These are phyloP conservation scores for Penicillium sp. DNA, from an alignment of 2,329 filamentous ascomycete genomes.

Conservation along the genomic window DNA sequence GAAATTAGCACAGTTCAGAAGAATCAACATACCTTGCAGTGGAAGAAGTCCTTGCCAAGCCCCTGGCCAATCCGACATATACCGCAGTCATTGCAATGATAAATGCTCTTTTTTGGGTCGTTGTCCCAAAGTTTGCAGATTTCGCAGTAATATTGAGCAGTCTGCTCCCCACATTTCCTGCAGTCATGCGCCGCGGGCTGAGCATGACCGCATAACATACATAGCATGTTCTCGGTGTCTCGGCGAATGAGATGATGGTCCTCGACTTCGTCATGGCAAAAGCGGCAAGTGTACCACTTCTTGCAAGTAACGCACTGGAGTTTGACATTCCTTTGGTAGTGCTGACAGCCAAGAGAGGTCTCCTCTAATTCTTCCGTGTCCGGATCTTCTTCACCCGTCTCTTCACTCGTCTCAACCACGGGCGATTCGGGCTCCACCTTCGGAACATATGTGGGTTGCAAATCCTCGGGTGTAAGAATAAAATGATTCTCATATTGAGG, in stretches of 20 bases:
- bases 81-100: constrained; percentile 93
- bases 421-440: constrained; percentile 29
- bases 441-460: constrained; percentile 64
- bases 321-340: constrained; percentile 95
- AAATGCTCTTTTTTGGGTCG: constrained; percentile 82
- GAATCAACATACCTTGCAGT: constrained; percentile 72
- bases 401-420: constrained; percentile 25
- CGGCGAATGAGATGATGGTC: constrained; percentile 73
- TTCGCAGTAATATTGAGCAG: constrained; percentile 86
- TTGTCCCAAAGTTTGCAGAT: constrained; percentile 98
- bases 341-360: constrained; percentile 69
- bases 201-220: constrained; percentile 86
- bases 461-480: constrained; percentile 51
- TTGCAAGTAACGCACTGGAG: constrained; percentile 86
- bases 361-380: constrained; percentile 48
- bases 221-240: constrained; percentile 91
- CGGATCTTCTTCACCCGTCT: constrained; percentile 38
- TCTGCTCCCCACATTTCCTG: constrained; percentile 66
- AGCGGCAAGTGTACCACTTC: constrained; percentile 89
- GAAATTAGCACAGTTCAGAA: not conserved
- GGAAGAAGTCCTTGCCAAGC: constrained; percentile 92
- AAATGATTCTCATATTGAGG: constrained; percentile 32
- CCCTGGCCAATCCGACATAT: constrained; percentile 90
- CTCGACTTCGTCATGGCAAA: constrained; percentile 84
- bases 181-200: constrained; percentile 79